Conservation (phyloP, 768 basidiomycete genomes). For the Tulasnella sp. region DNA sequence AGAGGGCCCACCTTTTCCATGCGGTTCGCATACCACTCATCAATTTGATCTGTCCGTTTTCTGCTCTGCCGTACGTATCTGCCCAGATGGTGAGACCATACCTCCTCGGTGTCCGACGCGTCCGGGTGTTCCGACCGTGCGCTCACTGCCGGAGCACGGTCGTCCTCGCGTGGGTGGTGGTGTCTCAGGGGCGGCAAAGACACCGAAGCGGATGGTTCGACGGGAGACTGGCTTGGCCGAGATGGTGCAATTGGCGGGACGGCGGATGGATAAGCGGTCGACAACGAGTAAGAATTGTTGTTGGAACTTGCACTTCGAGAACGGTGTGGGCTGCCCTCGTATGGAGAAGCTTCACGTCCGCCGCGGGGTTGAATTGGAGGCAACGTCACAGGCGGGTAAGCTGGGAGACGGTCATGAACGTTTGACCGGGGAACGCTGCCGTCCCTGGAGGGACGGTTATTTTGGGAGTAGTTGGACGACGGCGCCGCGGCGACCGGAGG, state of each 20-base stretch:
- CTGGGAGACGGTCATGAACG: not conserved
- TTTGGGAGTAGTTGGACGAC: not conserved
- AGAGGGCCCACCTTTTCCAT: not conserved
- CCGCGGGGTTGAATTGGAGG: not conserved
- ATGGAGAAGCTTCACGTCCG: not conserved
- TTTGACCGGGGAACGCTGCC: not conserved
- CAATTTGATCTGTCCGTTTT: not conserved
- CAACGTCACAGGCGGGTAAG: not conserved
- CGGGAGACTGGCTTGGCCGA: constrained; percentile 8
- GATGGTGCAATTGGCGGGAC: not conserved
- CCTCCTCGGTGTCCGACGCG: constrained; percentile 10
- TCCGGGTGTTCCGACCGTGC: not conserved
- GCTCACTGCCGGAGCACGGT: not conserved
- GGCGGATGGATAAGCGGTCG: not conserved
- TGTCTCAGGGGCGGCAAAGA: constrained; percentile 8
- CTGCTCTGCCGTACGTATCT: not conserved
- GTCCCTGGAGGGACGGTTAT: not conserved
- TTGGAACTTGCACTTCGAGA: not conserved
- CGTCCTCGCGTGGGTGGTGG: not conserved
- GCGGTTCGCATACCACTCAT: not conserved
- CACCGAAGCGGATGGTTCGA: not conserved
- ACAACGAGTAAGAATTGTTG: not conserved
- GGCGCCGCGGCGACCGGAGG: not conserved
- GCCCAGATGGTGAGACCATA: not conserved
- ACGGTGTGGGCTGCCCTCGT: not conserved